Evolutionary conservation across 306 rosid genomes (phyloP), one percentile per base, ranked within the genome.

Genomic region (Corylus avellana): DNA sequence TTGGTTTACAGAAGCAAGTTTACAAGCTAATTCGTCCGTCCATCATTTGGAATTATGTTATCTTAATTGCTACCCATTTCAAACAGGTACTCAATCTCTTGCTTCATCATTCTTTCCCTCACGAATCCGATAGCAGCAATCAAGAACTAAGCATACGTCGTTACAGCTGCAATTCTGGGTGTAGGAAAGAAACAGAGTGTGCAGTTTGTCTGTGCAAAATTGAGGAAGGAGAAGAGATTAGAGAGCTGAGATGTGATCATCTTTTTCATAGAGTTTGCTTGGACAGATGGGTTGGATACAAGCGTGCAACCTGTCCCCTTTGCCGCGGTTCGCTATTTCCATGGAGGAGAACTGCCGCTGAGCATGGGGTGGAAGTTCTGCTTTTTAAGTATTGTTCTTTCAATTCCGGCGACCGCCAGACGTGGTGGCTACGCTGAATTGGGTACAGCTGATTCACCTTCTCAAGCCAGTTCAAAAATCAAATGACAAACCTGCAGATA

Each of bases 341-440:
- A 8, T 46, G 73, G 46, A 74, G 73, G 46, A 74, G 78, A 47
- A 48, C 1, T 7, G 55, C 48, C 3, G 25, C 2, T 4, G 86
- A 80, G 48, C 49, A 8, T 53, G 87, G 84, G 48, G 67, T 71
- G 55, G 80, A 88, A 57, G 77, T 86, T 27, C 13, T 90, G 12
- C 20, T 22, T 0, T 76, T 86, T 8, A 20, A 77, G 67, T 84
- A 84, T 44, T 78, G 74, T 29, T 71, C 77, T 18, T 55, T 44
- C 14, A 50, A 46, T 8, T 57, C 48, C 4, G 27, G 27, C 29
- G 54, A 61, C 4, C 47, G 75, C 17, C 85, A 82, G 0, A 75
- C 27, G 7, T 87, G 93, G 91, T 87, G 89, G 90, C 49, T 87
- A 42, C 86, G 90, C 37, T 89, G 73, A 85, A 72, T 47, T 12